Base-by-base conservation (phyloP, 176 grass and related monocot genomes). In the Carex kokanica region DNA sequence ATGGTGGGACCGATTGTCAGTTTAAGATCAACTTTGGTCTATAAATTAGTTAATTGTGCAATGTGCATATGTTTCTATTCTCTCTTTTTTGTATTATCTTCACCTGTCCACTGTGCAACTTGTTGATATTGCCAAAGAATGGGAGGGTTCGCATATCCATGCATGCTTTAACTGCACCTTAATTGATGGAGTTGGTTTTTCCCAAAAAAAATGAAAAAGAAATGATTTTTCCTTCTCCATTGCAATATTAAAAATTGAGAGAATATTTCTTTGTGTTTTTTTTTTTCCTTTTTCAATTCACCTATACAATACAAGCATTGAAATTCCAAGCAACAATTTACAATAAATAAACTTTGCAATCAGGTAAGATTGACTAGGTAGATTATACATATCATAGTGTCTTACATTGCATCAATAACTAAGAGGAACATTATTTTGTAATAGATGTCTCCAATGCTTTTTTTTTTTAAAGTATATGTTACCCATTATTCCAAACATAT, bases 101-200 rank as follows among this genome's bases (percentile, higher is more conserved):
- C 47, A 34, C 18, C 23, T 17, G 1, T 32, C 51, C 12, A 78
- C 15, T 78, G 5, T 55, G 73, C 25, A 78, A 78, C 73, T 78
- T 56, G 73, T 55, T 78, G 73, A 78, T 55, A 78, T 32, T 78
- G 73, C 73, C 51, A 55, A 34, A 78, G 51, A 78, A 78, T 56
- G 24, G 51, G 73, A 56, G 51, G 49, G 25, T 78, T 24, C 73
- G 25, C 73, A 56, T 55, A 17, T 56, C 73, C 51, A 78, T 78
- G 73, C 24, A 10, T 17, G 73, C 73, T 32, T 55, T 78, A 78
- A 78, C 23, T 78, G 47, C 51, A 51, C 40, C 51, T 74, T 51
- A 52, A 51, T 78, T 56, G 31, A 31, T 55, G 23, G 12, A 77
- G 49, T 27, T 31, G 49, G 47, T 13, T 38, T 38, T 38, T 38